These are phyloP conservation scores for Carex parvula DNA, from an alignment of 176 grass and related monocot species.

Conservation along the genomic window DNA sequence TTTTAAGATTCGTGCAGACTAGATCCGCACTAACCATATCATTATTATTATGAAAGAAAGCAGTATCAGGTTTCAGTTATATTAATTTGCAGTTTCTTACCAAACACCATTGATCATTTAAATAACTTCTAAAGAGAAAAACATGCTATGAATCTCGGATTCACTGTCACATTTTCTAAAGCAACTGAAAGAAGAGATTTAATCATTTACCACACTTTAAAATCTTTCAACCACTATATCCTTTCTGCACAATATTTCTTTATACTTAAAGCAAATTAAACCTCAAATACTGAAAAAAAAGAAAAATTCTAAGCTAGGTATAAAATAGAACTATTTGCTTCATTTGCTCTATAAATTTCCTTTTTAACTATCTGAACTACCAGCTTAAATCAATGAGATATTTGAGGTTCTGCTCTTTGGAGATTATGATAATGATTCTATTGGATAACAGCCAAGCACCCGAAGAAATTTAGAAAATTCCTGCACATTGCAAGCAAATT, in stretches of 20 bases:
- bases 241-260: background rate
- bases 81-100: background rate
- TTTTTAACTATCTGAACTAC: background rate
- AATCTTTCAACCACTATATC: background rate
- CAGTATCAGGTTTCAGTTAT: background rate
- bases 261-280: background rate
- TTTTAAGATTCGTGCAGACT: no score
- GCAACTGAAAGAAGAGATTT: background rate
- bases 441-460: constrained; percentile 46
- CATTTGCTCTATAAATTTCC: background rate
- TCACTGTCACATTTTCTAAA: background rate
- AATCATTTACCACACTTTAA: background rate
- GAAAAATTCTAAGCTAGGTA: constrained; percentile 5
- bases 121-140: background rate
- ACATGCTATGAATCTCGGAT: background rate
- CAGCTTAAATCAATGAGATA: background rate
- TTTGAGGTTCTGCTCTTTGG: background rate
- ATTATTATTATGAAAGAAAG: background rate
- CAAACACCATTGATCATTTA: background rate
- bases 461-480: constrained; percentile 49
- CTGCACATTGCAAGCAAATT: constrained; percentile 22
- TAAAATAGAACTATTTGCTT: constrained; percentile 18
- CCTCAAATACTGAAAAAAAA: background rate
- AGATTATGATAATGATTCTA: constrained; percentile 28
- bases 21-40: no score